Evolutionary conservation across 352 stramenopile species (phyloP).

Genomic region (Globisporangium nagaii): DNA sequence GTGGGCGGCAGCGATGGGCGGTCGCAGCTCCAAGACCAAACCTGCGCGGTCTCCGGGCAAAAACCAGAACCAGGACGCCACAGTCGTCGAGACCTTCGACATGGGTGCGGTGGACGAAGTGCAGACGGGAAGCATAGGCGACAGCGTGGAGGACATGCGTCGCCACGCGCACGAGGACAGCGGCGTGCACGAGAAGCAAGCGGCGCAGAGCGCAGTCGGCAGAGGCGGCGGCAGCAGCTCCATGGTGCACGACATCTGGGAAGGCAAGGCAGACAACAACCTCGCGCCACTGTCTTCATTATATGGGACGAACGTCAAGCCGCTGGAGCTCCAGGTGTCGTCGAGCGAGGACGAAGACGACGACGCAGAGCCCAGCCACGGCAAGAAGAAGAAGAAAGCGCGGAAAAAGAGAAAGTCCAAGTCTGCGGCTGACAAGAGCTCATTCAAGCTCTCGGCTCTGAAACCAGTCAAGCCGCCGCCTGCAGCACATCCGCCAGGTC

Average conservation of each 20-base stretch:
- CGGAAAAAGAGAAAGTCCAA: conserved; percentile 10
- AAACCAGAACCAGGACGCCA: conserved; percentile 15
- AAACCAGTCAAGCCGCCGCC: conserved; percentile 7
- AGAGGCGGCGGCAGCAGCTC: neutral
- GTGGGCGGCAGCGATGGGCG: conserved; percentile 34
- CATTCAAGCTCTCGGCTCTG: neutral
- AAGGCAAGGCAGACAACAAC: conserved; percentile 8
- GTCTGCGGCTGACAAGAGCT: neutral
- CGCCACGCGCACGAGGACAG: neutral
- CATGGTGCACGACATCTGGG: conserved; percentile 4
- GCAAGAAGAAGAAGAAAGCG: neutral
- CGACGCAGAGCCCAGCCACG: neutral
- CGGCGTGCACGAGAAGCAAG: neutral
- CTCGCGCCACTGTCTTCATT: conserved; percentile 1
- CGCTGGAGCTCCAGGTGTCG: conserved; percentile 8
- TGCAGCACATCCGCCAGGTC: neutral
- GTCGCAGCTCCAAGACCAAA: conserved; percentile 50
- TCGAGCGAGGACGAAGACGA: conserved; percentile 14
- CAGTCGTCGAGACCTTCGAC: conserved; percentile 20
- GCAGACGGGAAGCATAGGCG: neutral
- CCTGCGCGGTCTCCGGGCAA: conserved; percentile 3
- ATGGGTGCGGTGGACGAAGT: conserved; percentile 35
- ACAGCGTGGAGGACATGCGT: neutral
- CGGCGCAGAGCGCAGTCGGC: neutral
- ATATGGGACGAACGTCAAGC: neutral